Evolutionary conservation across 106 monocot genomes (phyloP).

Genomic region (Xerophyta viscosa): DNA sequence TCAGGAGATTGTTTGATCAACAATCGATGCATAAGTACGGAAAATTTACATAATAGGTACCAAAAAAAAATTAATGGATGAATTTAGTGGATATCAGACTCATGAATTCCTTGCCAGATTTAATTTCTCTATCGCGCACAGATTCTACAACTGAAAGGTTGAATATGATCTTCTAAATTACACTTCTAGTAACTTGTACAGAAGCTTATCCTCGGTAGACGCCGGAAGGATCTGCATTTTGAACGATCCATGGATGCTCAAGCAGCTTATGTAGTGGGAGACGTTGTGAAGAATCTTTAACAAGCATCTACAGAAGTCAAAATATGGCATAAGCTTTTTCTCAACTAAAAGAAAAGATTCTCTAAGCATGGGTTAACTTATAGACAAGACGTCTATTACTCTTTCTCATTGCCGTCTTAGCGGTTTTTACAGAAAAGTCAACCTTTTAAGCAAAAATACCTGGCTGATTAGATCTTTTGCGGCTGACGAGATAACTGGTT

Average conservation of each 20-base stretch:
- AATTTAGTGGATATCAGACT: too few relatives aligned
- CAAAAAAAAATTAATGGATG: too few relatives aligned
- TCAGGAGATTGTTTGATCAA: too few relatives aligned
- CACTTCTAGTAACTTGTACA: background rate
- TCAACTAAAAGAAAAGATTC: too few relatives aligned
- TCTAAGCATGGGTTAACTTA: too few relatives aligned
- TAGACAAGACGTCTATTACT: background rate
- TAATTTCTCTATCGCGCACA: too few relatives aligned
- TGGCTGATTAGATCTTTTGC: slow-evolving; percentile 93
- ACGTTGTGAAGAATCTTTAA: slow-evolving; percentile 69
- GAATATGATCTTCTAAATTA: background rate
- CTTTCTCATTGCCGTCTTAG: background rate
- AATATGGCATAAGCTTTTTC: background rate
- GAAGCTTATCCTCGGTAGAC: slow-evolving; percentile 54
- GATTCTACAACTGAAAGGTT: slow-evolving; percentile 1
- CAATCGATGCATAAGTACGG: too few relatives aligned
- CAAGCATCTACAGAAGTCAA: slow-evolving; percentile 60
- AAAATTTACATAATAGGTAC: too few relatives aligned
- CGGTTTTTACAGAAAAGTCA: too few relatives aligned
- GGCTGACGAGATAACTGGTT: slow-evolving; percentile 66
- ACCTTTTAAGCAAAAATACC: slow-evolving; percentile 19
- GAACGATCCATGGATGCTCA: slow-evolving; percentile 96
- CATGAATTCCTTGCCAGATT: too few relatives aligned
- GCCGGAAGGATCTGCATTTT: slow-evolving; percentile 88
- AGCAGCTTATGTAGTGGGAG: slow-evolving; percentile 89